Conservation (phyloP, 306 rosid genomes). For the Fagus crenata region DNA sequence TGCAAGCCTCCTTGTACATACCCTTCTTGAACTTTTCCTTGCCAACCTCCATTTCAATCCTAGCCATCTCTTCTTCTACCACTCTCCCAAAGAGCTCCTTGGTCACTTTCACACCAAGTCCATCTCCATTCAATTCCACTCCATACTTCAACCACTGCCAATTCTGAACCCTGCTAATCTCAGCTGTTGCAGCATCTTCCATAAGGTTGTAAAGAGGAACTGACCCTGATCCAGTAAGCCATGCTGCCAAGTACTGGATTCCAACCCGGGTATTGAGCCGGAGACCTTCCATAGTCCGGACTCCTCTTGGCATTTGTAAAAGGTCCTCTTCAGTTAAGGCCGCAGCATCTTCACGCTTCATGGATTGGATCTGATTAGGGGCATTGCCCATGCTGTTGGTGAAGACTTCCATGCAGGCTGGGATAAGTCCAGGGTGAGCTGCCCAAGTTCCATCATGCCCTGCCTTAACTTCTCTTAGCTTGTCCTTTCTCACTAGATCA, state of each 20-base stretch:
- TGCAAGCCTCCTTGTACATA: conserved; percentile 69
- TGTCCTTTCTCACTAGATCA: conserved; percentile 81
- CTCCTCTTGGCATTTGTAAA: conserved; percentile 64
- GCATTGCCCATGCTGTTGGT: conserved; percentile 50
- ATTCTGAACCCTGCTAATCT: conserved; percentile 92
- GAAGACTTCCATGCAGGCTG: conserved; percentile 72
- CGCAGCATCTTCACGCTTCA: conserved; percentile 56
- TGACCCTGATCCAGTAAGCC: conserved; percentile 81
- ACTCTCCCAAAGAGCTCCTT: conserved; percentile 70
- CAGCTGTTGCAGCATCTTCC: conserved; percentile 99
- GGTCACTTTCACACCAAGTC: conserved; percentile 63
- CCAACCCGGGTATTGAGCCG: conserved; percentile 86
- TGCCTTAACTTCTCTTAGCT: conserved; percentile 75
- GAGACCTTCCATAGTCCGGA: conserved; percentile 73
- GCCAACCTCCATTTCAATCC: conserved; percentile 79
- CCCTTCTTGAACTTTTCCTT: conserved; percentile 69
- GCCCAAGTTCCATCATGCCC: conserved; percentile 99
- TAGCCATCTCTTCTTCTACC: conserved; percentile 84
- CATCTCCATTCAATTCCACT: conserved; percentile 76
- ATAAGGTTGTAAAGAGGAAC: conserved; percentile 94
- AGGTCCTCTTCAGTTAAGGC: conserved; percentile 67
- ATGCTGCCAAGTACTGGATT: conserved; percentile 85
- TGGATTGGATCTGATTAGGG: conserved; percentile 57
- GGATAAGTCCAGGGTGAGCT: conserved; percentile 87
- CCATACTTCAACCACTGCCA: conserved; percentile 95